Evolutionary conservation across 768 basidiomycete genomes (phyloP).

Genomic region (Boletellus ananiceps): DNA sequence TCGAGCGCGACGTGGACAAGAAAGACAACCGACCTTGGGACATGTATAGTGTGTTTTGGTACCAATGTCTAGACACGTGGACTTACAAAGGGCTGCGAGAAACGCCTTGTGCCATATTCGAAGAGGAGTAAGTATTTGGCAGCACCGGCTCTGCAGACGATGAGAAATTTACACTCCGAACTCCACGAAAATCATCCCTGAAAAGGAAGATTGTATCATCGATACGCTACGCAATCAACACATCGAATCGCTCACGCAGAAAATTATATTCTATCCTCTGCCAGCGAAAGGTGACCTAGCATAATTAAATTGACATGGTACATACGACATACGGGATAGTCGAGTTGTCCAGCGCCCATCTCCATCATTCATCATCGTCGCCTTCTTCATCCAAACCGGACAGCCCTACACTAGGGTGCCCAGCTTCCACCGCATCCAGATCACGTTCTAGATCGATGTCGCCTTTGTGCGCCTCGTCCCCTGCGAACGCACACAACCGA

Average conservation of each 20-base stretch:
- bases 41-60: background rate
- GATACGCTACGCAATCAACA: too few relatives aligned
- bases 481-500: slow-evolving; percentile 44
- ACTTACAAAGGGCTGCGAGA: slow-evolving; percentile 42
- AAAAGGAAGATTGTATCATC: slow-evolving; percentile 10
- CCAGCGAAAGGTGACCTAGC: background rate
- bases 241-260: background rate
- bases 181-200: slow-evolving; percentile 24
- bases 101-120: slow-evolving; percentile 15
- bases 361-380: slow-evolving; percentile 25
- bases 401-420: slow-evolving; percentile 17
- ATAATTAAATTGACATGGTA: slow-evolving; percentile 11
- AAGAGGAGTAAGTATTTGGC: background rate
- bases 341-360: background rate
- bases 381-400: slow-evolving; percentile 29
- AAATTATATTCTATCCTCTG: background rate
- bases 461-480: slow-evolving; percentile 19
- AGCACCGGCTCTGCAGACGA: background rate
- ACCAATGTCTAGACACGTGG: background rate
- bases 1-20: slow-evolving; percentile 78
- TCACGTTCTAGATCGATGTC: slow-evolving; percentile 28
- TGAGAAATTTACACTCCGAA: slow-evolving; percentile 20
- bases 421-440: slow-evolving; percentile 27
- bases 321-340: slow-evolving; percentile 6
- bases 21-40: slow-evolving; percentile 58